These are phyloP conservation scores for Malus domestica DNA, from an alignment of 306 rosid species.

Conservation along the genomic window ASM211411v1 NC_041802.1:29324501-29325000, in stretches of 20 bases:
- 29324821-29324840: constrained; percentile 9
- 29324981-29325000: background rate
- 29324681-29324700: constrained; percentile 64
- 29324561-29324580: constrained; percentile 98
- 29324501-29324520: constrained; percentile 26
- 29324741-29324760: constrained; percentile 9
- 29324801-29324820: background rate
- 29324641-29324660: constrained; percentile 37
- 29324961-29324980: background rate
- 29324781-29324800: constrained; percentile 1
- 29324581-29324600: constrained; percentile 76
- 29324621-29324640: constrained; percentile 78
- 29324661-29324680: constrained; percentile 30
- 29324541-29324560: constrained; percentile 89
- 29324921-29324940: constrained; percentile 9
- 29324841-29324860: constrained; percentile 68
- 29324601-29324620: constrained; percentile 91
- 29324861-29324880: constrained; percentile 86
- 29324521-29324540: constrained; percentile 93
- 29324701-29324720: constrained; percentile 61
- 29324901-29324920: constrained; percentile 78
- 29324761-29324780: constrained; percentile 16
- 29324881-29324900: constrained; percentile 71
- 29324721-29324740: constrained; percentile 36
- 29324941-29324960: background rate